Conservation (phyloP, 2,329 filamentous ascomycete genomes). For the Sarocladium oryzae region DNA sequence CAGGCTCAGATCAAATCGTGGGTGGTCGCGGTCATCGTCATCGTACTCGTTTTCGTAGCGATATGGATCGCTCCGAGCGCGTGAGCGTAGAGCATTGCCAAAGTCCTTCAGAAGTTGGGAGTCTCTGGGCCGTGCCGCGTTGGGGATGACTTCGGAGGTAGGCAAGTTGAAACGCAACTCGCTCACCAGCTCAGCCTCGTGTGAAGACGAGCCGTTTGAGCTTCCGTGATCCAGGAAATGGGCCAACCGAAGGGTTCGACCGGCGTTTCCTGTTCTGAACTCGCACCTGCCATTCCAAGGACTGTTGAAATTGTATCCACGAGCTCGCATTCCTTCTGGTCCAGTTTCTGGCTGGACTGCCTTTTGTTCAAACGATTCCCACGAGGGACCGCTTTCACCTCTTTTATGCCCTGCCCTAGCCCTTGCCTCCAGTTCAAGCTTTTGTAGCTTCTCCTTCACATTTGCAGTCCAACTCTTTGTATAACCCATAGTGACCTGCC, state of each 20-base stretch:
- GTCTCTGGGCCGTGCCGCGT: constrained; percentile 16
- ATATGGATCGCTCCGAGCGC: constrained; percentile 3
- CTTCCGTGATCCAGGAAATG: constrained; percentile 53
- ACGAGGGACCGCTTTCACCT: constrained; percentile 18
- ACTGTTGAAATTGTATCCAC: constrained; percentile 71
- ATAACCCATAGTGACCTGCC: constrained; percentile 54
- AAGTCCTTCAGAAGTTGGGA: constrained; percentile 34
- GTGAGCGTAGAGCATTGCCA: constrained; percentile 22
- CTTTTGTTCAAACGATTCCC: constrained; percentile 16
- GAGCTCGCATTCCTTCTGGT: constrained; percentile 41
- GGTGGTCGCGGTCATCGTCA: constrained; percentile 23
- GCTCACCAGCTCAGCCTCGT: constrained; percentile 47
- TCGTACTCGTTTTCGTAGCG: constrained; percentile 18
- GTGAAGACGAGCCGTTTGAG: neutral
- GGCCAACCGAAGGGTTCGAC: constrained; percentile 67
- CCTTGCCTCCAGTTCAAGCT: constrained; percentile 21
- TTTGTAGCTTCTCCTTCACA: constrained; percentile 38
- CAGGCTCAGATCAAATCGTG: constrained; percentile 60
- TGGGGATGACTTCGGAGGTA: constrained; percentile 41
- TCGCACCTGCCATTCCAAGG: constrained; percentile 86
- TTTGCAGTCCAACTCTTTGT: constrained; percentile 42
- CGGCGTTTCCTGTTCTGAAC: constrained; percentile 71
- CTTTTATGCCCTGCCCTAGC: constrained; percentile 21
- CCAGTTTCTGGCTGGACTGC: constrained; percentile 27
- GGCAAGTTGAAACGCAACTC: constrained; percentile 90